These are phyloP conservation scores for Nitzschia putrida DNA, from an alignment of 108 stramenopile species.

Conservation along the genomic window DNA sequence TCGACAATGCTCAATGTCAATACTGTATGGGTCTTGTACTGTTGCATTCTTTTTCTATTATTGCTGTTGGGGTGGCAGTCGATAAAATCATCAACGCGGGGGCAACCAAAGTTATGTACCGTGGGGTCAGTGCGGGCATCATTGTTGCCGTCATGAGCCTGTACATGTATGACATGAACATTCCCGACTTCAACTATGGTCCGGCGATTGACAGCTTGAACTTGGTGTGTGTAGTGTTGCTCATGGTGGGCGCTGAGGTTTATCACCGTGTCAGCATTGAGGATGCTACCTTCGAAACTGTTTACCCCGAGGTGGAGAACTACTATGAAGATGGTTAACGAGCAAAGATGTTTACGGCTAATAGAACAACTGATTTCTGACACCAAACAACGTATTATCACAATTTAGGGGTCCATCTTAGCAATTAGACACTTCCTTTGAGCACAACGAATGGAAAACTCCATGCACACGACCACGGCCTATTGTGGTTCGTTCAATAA, in stretches of 20 bases:
- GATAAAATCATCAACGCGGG: conserved; percentile 75
- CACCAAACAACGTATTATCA: too few species aligned
- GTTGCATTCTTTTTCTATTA: conserved; percentile 67
- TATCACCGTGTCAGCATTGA: conserved; percentile 77
- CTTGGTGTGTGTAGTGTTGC: conserved; percentile 59
- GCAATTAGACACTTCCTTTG: too few species aligned
- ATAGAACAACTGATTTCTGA: too few species aligned
- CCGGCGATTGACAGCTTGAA: conserved; percentile 63
- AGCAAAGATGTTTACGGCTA: too few species aligned
- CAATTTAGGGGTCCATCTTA: too few species aligned
- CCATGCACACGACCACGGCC: too few species aligned
- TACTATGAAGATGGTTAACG: conserved; percentile 58
- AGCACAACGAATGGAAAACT: too few species aligned
- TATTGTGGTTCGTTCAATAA: too few species aligned
- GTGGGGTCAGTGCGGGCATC: conserved; percentile 81
- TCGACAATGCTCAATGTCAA: conserved; percentile 64
- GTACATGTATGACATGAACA: conserved; percentile 71
- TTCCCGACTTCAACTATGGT: conserved; percentile 72
- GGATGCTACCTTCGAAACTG: conserved; percentile 79
- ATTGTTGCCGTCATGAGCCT: conserved; percentile 66
- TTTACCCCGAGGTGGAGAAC: conserved; percentile 66
- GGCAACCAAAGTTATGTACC: conserved; percentile 77
- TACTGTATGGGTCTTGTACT: conserved; percentile 50
- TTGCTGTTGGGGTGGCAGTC: conserved; percentile 76
- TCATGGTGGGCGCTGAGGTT: conserved; percentile 79